These are phyloP conservation scores for Penicillium griseofulvum DNA, from an alignment of 2,329 filamentous ascomycete species.

Conservation along the genomic window DNA sequence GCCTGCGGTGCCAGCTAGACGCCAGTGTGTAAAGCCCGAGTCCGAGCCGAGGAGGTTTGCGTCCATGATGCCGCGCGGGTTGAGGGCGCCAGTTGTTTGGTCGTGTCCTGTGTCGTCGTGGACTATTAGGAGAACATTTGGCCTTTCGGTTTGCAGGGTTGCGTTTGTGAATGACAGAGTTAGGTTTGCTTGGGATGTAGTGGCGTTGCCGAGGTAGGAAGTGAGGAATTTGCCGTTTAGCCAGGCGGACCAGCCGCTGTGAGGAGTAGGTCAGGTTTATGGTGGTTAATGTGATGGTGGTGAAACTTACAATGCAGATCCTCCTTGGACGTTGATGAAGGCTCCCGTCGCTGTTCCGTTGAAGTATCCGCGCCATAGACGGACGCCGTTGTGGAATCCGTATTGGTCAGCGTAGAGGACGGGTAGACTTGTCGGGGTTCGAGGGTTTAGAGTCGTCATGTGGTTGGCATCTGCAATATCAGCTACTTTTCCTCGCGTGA, in stretches of 20 bases:
- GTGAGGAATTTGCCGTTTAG: conserved; percentile 58
- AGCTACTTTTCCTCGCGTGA: not conserved
- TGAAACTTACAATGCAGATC: conserved; percentile 46
- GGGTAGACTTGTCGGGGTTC: conserved; percentile 44
- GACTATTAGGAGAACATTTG: conserved; percentile 60
- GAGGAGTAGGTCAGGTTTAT: not conserved
- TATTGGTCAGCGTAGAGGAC: conserved; percentile 51
- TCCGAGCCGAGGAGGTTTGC: conserved; percentile 49
- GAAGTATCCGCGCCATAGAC: conserved; percentile 48
- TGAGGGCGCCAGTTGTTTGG: conserved; percentile 29
- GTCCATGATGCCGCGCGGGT: conserved; percentile 42
- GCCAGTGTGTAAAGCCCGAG: conserved; percentile 55
- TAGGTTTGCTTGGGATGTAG: conserved; percentile 22
- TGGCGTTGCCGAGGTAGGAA: conserved; percentile 50
- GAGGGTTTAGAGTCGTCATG: conserved; percentile 42
- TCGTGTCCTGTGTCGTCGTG: conserved; percentile 51
- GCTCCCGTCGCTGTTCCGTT: conserved; percentile 34
- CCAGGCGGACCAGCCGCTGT: conserved; percentile 56
- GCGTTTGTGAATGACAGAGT: conserved; percentile 54
- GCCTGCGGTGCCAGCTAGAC: conserved; percentile 57
- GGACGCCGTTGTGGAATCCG: conserved; percentile 45
- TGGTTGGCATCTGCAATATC: conserved; percentile 38
- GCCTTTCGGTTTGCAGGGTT: conserved; percentile 48
- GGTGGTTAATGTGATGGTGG: not conserved
- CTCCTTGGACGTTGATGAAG: conserved; percentile 54